These are phyloP conservation scores for Scytalidium sp. DNA, from an alignment of 2,329 filamentous ascomycete species.

Conservation along the genomic window DNA sequence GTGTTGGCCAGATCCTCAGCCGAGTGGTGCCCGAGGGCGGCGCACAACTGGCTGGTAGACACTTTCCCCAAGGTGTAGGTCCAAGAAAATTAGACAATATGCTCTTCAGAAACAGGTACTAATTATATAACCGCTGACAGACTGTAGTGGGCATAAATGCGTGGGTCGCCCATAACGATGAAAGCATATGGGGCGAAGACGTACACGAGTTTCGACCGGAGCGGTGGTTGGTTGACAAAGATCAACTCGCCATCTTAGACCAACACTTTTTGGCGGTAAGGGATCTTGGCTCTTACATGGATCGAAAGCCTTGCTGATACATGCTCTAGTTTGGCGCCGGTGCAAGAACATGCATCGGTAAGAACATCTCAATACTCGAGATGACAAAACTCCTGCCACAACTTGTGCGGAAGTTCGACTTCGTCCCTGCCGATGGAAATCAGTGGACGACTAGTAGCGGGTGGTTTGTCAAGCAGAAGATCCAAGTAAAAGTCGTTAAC, in stretches of 20 bases:
- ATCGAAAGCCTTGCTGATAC: background rate
- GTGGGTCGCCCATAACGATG: background rate
- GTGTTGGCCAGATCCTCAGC: background rate
- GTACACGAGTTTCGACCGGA: slow-evolving; percentile 47
- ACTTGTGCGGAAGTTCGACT: no score
- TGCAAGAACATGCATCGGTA: slow-evolving; percentile 24
- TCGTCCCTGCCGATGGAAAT: no score
- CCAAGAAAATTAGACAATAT: no score
- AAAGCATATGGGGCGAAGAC: slow-evolving; percentile 33
- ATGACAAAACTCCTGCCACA: no score
- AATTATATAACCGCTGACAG: no score
- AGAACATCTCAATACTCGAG: slow-evolving; percentile 33
- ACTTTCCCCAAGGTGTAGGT: slow-evolving; percentile 2
- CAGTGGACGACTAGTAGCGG: no score
- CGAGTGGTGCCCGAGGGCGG: slow-evolving; percentile 3
- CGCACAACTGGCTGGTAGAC: slow-evolving; percentile 1
- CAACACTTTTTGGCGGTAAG: no score
- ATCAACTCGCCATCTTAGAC: no score
- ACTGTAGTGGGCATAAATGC: slow-evolving; percentile 21
- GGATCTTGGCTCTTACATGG: no score
- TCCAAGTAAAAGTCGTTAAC: no score
- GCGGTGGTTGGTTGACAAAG: slow-evolving; percentile 45
- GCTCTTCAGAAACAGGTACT: no score
- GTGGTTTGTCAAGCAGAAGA: no score
- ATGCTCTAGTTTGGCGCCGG: slow-evolving; percentile 22